Evolutionary conservation across 768 basidiomycete genomes (phyloP).

Genomic region (Cyathus striatus): DNA sequence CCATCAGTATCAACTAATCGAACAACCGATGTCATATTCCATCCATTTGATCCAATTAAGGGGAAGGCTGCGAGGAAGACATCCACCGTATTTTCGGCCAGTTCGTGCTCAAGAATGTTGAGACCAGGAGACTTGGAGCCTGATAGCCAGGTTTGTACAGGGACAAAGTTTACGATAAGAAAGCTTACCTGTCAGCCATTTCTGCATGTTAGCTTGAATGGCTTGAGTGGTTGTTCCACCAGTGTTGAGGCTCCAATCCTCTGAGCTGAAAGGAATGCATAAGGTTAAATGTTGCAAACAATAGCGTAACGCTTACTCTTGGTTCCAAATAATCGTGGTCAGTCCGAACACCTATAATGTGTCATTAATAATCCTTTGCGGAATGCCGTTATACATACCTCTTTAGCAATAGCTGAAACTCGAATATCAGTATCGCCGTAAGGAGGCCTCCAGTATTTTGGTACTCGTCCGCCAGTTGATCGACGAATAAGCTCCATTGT

Average conservation of each 20-base stretch:
- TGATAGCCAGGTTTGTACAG: constrained; percentile 5
- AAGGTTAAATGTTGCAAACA: constrained; percentile 2
- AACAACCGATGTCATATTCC: constrained; percentile 61
- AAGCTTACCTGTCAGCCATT: constrained; percentile 50
- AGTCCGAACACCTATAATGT: constrained; percentile 66
- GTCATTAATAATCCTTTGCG: too few relatives aligned
- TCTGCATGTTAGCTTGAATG: constrained; percentile 44
- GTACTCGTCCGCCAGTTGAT: constrained; percentile 68
- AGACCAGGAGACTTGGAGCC: constrained; percentile 77
- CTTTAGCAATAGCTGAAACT: constrained; percentile 78
- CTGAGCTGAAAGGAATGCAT: constrained; percentile 38
- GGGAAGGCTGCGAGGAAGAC: constrained; percentile 68
- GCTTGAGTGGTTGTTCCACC: constrained; percentile 38
- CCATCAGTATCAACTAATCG: constrained; percentile 32
- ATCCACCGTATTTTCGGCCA: constrained; percentile 49
- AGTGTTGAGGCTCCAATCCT: constrained; percentile 66
- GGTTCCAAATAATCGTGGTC: constrained; percentile 83
- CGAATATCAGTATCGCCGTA: constrained; percentile 83
- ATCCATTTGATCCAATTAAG: constrained; percentile 59
- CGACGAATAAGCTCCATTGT: constrained; percentile 75
- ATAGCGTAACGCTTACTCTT: constrained; percentile 51
- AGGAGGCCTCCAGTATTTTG: constrained; percentile 80
- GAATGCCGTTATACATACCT: too few relatives aligned
- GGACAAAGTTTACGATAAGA: not conserved
- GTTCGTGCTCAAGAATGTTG: constrained; percentile 83